Evolutionary conservation across 257 asterid species (phyloP), one percentile per base, ranked within the genome.

Genomic region (Solanum corneliomulleri): DNA sequence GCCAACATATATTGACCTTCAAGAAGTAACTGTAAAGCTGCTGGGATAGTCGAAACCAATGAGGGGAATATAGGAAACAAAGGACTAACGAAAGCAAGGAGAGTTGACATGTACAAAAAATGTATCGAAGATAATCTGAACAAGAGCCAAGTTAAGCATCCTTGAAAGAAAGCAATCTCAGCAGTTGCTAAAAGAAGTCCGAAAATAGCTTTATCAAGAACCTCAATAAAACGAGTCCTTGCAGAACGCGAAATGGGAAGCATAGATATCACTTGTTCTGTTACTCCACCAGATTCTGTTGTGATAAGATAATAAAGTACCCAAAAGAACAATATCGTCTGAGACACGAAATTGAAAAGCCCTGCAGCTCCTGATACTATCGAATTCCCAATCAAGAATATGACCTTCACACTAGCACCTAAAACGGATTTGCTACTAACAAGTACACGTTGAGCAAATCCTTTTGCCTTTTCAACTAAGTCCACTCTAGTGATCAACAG

Each of bases 361-460:
- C 94, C 99, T 0, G 98, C 98, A 9, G 99, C 99, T 42, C 99
- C 99, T 5, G 98, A 97, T 25, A 97, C 92, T 29, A 97, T 93
- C n/a, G 99, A 97, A 27, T 88, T 85, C 1, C 92, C 98, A 6
- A 96, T 86, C 87, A 91, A 87, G 89, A 96, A 92, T 87, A 94
- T 35, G 9, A 97, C 85, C 90, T 93, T 97, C 10, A 94, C 95
- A 83, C 98, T 90, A 11, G 98, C 97, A 31, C 99, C 98, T 2
- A 97, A 84, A 82, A 97, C 91, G 3, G 98, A 95, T 52, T 52
- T 93, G 47, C 98, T 89, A 64, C 98, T 97, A 31, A 92, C 88
- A 7, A 97, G 42, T 21, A 95, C 94, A 58, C 94, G 89, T 76
- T 94, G 98, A 29, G 98, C 98, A 60, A 90, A 94, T 35, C 96